These are phyloP conservation scores for Priceomyces carsonii DNA, from an alignment of 805 yeast species.

Conservation along the genomic window DNA sequence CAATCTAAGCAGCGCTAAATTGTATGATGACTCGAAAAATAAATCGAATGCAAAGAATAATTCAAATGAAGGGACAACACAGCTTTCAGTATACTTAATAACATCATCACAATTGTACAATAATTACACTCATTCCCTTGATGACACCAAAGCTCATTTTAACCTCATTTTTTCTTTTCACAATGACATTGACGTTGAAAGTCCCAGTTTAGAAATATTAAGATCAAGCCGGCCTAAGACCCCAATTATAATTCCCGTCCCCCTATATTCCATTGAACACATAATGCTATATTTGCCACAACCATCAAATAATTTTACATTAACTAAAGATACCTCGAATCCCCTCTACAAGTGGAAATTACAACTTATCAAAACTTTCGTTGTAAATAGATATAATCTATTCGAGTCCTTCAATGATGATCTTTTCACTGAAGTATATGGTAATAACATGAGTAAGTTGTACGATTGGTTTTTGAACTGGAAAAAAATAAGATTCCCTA, in stretches of 20 bases:
- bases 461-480: constrained; percentile 26
- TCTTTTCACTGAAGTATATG: constrained; percentile 28
- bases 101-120: constrained; percentile 36
- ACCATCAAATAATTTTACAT: constrained; percentile 18
- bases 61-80: too few species aligned
- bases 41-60: neutral
- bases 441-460: constrained; percentile 25
- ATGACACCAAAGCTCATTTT: constrained; percentile 17
- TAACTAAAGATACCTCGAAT: constrained; percentile 13
- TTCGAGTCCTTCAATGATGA: constrained; percentile 14
- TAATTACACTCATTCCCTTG: constrained; percentile 23
- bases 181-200: constrained; percentile 26
- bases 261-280: constrained; percentile 36
- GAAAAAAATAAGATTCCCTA: constrained; percentile 17
- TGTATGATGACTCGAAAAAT: constrained; percentile 40
- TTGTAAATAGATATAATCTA: constrained; percentile 28
- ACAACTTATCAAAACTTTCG: constrained; percentile 26
- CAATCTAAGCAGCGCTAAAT: constrained; percentile 65
- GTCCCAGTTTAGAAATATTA: constrained; percentile 38
- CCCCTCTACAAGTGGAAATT: constrained; percentile 34
- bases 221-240: constrained; percentile 20
- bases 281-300: constrained; percentile 19
- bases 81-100: constrained; percentile 25
- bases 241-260: constrained; percentile 38
- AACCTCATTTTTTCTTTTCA: constrained; percentile 41